phyloP scores from a whole-genome alignment of 192 early-diverging fungal species.

The Coemansia sp. region DNA sequence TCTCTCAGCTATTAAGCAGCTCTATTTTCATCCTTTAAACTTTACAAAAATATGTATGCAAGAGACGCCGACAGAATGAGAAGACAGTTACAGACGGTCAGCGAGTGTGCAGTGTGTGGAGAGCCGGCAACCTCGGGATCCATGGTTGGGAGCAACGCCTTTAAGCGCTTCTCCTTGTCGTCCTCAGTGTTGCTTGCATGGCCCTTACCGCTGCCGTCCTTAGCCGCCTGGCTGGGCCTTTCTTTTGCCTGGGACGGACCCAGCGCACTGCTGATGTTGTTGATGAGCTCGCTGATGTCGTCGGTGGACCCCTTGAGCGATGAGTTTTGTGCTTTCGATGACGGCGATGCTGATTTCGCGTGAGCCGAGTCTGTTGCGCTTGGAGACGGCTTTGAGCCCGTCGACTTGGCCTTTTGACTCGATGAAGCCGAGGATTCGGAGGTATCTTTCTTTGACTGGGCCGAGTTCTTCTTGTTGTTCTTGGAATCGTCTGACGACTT shows the following conservation, averaged over 20 bases:
- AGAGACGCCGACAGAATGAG: constrained; percentile 1
- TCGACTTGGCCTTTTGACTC: neutral
- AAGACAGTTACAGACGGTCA: neutral
- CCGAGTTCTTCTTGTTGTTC: constrained; percentile 5
- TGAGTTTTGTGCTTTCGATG: neutral
- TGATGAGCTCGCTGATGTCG: neutral
- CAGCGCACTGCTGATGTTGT: neutral
- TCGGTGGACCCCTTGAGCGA: neutral
- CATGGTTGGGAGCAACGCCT: constrained; percentile 48
- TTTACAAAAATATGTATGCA: neutral
- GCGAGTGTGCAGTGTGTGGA: neutral
- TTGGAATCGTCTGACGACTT: constrained; percentile 1
- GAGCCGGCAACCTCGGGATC: constrained; percentile 43
- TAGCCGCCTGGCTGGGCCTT: constrained; percentile 2
- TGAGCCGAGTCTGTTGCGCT: neutral
- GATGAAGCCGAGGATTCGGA: neutral
- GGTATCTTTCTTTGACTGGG: constrained; percentile 10
- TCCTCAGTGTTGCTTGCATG: neutral
- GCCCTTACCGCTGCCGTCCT: constrained; percentile 1
- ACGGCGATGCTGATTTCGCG: constrained; percentile 2
- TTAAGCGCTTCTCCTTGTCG: constrained; percentile 16
- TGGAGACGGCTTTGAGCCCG: neutral
- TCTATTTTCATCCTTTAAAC: neutral
- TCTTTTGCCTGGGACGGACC: constrained; percentile 3
- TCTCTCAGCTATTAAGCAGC: neutral